Percentiles rank a stretch among this genome's conserved stretches.
Evolutionary conservation across 441 rosid species (phyloP).

Genomic region (Geranium incanum): DNA sequence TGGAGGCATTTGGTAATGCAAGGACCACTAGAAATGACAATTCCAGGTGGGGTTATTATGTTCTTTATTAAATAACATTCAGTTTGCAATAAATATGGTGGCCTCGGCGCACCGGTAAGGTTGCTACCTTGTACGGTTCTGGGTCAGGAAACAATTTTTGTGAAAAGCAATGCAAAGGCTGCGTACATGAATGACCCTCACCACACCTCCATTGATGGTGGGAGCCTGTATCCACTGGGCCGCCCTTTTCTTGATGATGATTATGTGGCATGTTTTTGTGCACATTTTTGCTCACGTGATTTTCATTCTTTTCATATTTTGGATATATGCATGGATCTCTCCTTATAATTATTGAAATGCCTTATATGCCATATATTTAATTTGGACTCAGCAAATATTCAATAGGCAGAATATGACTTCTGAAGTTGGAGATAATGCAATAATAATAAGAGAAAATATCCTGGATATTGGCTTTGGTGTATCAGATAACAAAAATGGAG

Average conservation of each 20-base stretch:
- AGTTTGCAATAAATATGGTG: background rate
- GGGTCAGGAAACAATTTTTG: background rate
- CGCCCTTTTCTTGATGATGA: background rate
- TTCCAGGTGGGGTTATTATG: conserved; percentile 54
- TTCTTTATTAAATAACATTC: conserved; percentile 11
- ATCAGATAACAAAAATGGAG: background rate
- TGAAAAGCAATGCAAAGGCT: background rate
- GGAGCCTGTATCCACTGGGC: background rate
- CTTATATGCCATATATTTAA: background rate
- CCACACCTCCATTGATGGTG: background rate
- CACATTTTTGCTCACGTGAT: background rate
- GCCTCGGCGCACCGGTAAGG: conserved; percentile 6
- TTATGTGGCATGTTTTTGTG: background rate
- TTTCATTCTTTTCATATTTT: background rate
- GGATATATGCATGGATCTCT: background rate
- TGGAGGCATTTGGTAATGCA: conserved; percentile 99
- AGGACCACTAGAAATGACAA: conserved; percentile 98
- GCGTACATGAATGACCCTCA: background rate
- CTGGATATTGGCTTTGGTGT: background rate
- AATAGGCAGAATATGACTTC: background rate
- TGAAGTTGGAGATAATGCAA: background rate
- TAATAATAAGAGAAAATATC: background rate
- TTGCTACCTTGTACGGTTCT: background rate
- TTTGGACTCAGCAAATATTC: background rate
- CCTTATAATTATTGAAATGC: background rate